Percentiles rank a stretch among this genome's conserved stretches.
Evolutionary conservation across 2,329 filamentous ascomycete species (phyloP).

Genomic region (Penicillium vulpinum): DNA sequence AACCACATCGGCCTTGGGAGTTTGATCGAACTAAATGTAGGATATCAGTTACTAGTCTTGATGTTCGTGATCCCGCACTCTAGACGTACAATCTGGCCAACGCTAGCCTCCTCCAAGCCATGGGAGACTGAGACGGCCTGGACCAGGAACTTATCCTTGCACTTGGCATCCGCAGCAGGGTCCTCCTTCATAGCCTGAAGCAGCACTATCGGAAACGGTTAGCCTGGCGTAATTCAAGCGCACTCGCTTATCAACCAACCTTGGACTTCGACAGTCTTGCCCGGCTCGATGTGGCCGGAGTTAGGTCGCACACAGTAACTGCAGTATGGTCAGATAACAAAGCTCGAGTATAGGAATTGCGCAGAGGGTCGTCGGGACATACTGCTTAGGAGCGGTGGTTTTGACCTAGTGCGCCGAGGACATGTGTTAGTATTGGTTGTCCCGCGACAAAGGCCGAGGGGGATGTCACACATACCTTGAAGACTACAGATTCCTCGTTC

Average conservation of each 20-base stretch:
- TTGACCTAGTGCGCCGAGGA: slow-evolving; percentile 68
- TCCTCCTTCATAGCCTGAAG: slow-evolving; percentile 98
- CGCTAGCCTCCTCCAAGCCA: slow-evolving; percentile 80
- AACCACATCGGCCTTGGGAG: slow-evolving; percentile 73
- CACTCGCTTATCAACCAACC: slow-evolving; percentile 55
- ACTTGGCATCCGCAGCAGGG: slow-evolving; percentile 80
- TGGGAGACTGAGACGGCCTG: slow-evolving; percentile 82
- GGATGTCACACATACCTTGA: slow-evolving; percentile 55
- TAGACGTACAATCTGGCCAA: slow-evolving; percentile 72
- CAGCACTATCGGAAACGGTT: slow-evolving; percentile 63
- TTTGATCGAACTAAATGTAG: slow-evolving; percentile 66
- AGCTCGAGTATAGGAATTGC: slow-evolving; percentile 1
- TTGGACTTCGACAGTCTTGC: slow-evolving; percentile 86
- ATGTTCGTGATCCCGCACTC: background rate
- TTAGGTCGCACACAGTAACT: slow-evolving; percentile 98
- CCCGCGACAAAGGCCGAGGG: slow-evolving; percentile 11
- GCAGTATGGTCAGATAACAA: slow-evolving; percentile 25
- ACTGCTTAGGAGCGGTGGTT: slow-evolving; percentile 99
- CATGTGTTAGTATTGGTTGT: slow-evolving; percentile 27
- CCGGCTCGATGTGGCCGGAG: slow-evolving; percentile 90
- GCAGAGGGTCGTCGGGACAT: slow-evolving; percentile 46
- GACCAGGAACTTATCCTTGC: slow-evolving; percentile 96
- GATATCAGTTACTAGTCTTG: slow-evolving; percentile 19
- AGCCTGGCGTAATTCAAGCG: slow-evolving; percentile 12
- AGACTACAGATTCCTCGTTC: slow-evolving; percentile 60